These are phyloP conservation scores for Stemphylium vesicarium DNA, from an alignment of 2,329 filamentous ascomycete species.

Conservation along the genomic window DNA sequence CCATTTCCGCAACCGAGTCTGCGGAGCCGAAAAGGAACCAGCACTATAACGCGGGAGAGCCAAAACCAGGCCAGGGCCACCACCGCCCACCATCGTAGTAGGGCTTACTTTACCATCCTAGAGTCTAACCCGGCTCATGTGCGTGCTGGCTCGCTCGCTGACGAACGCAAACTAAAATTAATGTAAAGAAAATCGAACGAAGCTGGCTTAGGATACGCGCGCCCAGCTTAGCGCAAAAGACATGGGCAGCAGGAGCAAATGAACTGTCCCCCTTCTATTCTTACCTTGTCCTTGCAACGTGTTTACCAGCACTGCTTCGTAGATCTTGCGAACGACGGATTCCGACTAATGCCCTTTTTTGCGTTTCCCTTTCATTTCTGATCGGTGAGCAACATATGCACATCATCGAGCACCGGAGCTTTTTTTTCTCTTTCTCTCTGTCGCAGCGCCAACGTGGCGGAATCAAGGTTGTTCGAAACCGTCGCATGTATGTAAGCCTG, in stretches of 20 bases:
- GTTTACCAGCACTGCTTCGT: constrained; percentile 21
- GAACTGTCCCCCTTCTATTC: neutral
- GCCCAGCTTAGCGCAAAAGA: constrained; percentile 27
- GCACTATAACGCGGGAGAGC: constrained; percentile 18
- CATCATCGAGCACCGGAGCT: constrained; percentile 10
- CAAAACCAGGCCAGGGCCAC: constrained; percentile 16
- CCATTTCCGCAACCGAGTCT: constrained; percentile 20
- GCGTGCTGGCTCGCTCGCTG: neutral
- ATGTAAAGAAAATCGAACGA: constrained; percentile 1
- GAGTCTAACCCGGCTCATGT: constrained; percentile 3
- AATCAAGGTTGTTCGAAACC: constrained; percentile 17
- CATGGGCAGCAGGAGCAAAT: too few species aligned
- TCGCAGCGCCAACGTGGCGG: constrained; percentile 34
- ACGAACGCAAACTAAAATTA: constrained; percentile 9
- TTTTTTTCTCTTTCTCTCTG: constrained; percentile 19
- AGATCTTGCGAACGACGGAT: constrained; percentile 20
- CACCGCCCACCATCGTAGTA: constrained; percentile 3
- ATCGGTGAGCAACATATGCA: constrained; percentile 24
- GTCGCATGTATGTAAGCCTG: constrained; percentile 2
- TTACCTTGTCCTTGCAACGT: neutral
- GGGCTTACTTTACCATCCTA: constrained; percentile 11
- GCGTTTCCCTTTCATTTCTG: neutral
- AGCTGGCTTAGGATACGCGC: constrained; percentile 2
- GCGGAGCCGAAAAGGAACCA: constrained; percentile 17
- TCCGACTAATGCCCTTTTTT: neutral